Percentiles rank a stretch among this genome's conserved stretches.
phyloP scores from a whole-genome alignment of 148 eudicot genomes.

The Polygonum aviculare region DNA sequence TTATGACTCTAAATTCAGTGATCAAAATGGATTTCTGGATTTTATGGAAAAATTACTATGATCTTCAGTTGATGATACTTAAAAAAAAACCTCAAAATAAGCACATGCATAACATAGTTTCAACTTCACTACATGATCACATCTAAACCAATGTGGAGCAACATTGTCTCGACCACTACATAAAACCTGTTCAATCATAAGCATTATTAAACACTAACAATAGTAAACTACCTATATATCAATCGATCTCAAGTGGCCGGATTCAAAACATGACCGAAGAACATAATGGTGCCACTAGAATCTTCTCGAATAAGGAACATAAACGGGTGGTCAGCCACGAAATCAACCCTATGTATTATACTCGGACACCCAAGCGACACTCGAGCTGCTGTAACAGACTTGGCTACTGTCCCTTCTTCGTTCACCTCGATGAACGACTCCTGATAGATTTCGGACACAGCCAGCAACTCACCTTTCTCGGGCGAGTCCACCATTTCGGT shows the following conservation, averaged over 20 bases:
- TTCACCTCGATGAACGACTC: constrained; percentile 74
- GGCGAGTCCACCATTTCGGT: constrained; percentile 64
- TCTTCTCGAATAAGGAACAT: constrained; percentile 66
- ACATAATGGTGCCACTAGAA: constrained; percentile 58
- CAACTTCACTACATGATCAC: too few species aligned
- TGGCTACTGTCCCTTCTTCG: constrained; percentile 89
- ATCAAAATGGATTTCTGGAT: not conserved
- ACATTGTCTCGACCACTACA: too few species aligned
- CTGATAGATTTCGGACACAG: constrained; percentile 59
- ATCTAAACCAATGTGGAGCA: too few species aligned
- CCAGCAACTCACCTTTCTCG: constrained; percentile 24
- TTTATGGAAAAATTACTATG: too few species aligned
- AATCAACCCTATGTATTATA: constrained; percentile 30
- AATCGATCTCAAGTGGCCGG: constrained; percentile 14
- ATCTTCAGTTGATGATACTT: too few species aligned
- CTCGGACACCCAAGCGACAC: constrained; percentile 12
- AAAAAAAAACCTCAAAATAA: too few species aligned
- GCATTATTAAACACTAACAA: too few species aligned
- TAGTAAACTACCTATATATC: too few species aligned
- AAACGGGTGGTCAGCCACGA: constrained; percentile 87
- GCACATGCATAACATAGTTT: too few species aligned
- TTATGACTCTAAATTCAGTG: not conserved
- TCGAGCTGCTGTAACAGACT: constrained; percentile 48
- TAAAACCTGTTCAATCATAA: too few species aligned
- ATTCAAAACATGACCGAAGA: constrained; percentile 52